Conservation (phyloP, 441 rosid species). For the Populus hybrid region DNA sequence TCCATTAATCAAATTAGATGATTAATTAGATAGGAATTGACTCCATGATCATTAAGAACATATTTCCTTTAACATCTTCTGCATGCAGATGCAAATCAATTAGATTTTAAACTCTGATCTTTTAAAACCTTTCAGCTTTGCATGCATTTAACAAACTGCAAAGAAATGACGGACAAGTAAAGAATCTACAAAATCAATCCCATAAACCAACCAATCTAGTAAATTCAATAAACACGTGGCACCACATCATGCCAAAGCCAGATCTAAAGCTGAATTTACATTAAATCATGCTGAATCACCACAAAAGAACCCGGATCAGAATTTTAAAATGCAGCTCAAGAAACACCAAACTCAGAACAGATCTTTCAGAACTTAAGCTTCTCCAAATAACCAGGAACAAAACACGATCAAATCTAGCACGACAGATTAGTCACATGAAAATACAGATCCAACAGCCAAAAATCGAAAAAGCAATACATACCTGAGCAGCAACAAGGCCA, state of each 20-base stretch:
- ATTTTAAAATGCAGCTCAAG: not conserved
- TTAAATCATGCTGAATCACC: not conserved
- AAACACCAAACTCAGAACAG: conserved; percentile 17
- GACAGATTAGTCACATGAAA: not conserved
- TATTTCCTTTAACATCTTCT: not conserved
- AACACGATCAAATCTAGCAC: conserved; percentile 9
- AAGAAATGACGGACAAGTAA: not conserved
- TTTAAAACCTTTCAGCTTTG: conserved; percentile 3
- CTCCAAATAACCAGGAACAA: not conserved
- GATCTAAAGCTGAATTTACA: conserved; percentile 4
- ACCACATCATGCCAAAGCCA: not conserved
- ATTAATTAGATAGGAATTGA: not conserved
- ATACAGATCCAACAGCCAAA: conserved; percentile 14
- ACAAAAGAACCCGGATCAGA: not conserved
- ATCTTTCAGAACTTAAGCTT: not conserved
- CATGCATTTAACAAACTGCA: not conserved
- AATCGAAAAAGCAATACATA: conserved; percentile 18
- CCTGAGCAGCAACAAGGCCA: conserved; percentile 99
- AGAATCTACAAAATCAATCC: not conserved
- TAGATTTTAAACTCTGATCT: not conserved
- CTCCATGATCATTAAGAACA: not conserved
- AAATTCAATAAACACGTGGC: not conserved
- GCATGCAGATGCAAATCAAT: not conserved
- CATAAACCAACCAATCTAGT: not conserved
- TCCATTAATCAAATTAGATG: not conserved